Evolutionary conservation across 345 rosid genomes (phyloP).

Genomic region (Pistacia vera): DNA sequence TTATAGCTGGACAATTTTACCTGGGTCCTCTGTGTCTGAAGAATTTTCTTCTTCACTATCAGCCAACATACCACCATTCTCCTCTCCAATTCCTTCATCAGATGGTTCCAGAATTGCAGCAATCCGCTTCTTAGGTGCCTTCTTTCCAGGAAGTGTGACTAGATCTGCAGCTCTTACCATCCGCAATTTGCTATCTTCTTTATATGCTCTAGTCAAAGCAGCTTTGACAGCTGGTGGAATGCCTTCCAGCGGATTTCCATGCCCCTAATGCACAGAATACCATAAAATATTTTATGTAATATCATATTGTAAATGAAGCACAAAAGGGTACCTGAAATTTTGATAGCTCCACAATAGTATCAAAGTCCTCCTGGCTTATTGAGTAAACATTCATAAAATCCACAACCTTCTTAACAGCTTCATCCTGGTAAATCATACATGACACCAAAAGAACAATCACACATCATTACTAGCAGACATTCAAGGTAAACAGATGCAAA

Average conservation of each 20-base stretch:
- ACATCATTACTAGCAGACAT: not conserved
- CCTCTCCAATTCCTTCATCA: slow-evolving; percentile 62
- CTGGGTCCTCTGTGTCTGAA: slow-evolving; percentile 67
- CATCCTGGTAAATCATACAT: slow-evolving; percentile 57
- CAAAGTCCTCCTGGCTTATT: slow-evolving; percentile 85
- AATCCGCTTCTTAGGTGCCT: slow-evolving; percentile 77
- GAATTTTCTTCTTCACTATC: slow-evolving; percentile 66
- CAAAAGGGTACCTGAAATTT: slow-evolving; percentile 66
- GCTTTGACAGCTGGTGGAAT: slow-evolving; percentile 80
- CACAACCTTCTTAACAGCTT: slow-evolving; percentile 85
- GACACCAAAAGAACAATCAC: slow-evolving; percentile 5
- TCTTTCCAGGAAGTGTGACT: slow-evolving; percentile 78
- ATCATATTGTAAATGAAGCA: not conserved
- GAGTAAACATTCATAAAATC: slow-evolving; percentile 91
- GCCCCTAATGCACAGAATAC: slow-evolving; percentile 57
- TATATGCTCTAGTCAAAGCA: slow-evolving; percentile 86
- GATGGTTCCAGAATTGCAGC: slow-evolving; percentile 80
- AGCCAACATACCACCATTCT: slow-evolving; percentile 50
- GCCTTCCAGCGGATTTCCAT: slow-evolving; percentile 81
- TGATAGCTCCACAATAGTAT: slow-evolving; percentile 72
- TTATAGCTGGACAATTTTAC: slow-evolving; percentile 32
- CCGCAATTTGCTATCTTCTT: slow-evolving; percentile 64
- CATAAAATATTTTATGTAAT: not conserved
- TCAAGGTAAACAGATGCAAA: slow-evolving; percentile 19
- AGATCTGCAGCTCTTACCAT: slow-evolving; percentile 93